Evolutionary conservation across 441 rosid genomes (phyloP), one percentile per base, ranked within the genome.

Genomic region (Hura crepitans): DNA sequence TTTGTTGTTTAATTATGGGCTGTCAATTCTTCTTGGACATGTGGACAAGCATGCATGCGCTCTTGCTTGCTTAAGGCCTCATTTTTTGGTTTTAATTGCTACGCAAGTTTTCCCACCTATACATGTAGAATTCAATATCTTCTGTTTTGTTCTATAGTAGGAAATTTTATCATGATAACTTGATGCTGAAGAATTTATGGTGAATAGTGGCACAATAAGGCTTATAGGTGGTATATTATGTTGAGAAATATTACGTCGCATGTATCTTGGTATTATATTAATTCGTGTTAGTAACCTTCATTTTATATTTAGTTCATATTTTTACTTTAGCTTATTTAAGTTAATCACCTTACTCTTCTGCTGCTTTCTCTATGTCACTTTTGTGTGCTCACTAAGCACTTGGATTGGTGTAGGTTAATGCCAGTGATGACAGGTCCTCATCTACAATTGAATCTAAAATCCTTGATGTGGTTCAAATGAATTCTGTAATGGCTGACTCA

Each of bases 391-490:
- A 79, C 63, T 64, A 31, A 68, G 27, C 55, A 31, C 23, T 66
- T 76, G 69, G 68, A 75, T 63, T 53, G 73, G 17, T 84, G 73
- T 73, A 95, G 99, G 80, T 96, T 67, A 96, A 96, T 80, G 99
- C 99, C 68, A 96, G 99, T 66, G 99, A 96, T 81, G 99, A 92
- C 76, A 85, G 98, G 69, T 92, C 97, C 58, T 83, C 92, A 42
- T 82, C 96, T 73, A 77, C 87, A 30, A 87, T 96, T 69, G 99
- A 91, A 85, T 78, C 93, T 62, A 92, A 89, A 86, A 91, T 96
- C 75, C 99, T 96, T 73, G 96, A 93, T 77, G 98, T 87, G 69
- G 93, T 96, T 81, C 91, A 96, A 84, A 93, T 96, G 99, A 85
- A 93, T 78, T 95, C 99, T 81, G 96, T 96, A 76, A 85, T 85